Evolutionary conservation across 2,329 filamentous ascomycete species (phyloP), one percentile per base, ranked within the genome.

Genomic region (Sporothrix humicola): DNA sequence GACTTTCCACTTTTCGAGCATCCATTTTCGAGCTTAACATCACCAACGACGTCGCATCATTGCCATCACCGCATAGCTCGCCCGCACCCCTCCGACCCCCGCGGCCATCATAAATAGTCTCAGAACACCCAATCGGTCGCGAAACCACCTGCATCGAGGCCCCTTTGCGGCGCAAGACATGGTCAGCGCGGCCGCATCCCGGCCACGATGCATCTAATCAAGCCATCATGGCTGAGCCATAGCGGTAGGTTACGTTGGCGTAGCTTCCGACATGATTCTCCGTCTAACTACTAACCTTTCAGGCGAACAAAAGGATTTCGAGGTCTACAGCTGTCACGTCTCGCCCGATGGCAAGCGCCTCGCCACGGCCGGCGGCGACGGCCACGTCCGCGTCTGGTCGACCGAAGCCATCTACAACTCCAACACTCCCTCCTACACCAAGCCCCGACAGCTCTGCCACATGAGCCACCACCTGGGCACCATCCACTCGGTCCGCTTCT

Each of bases 381-480:
- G 96, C 80, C 94, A 98, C 82, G 96, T 99, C 75, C 92, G 97
- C 76, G 93, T 99, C 78, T 99, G 96, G 96, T 98, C 95, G 26
- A 98, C 93, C 74, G 95, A 98, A 78, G 92, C 96, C 73, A 94
- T 99, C 80, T 91, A 94, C 81, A 93, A 93, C 78, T 91, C 94
- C 75, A 87, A 90, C 76, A 89, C 95, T 77, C 84, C 89, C 48
- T 87, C 87, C 74, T 95, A 91, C 83, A 87, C 86, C 72, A 92
- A 90, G 79, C 95, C 97, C 66, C 94, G 93, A 79, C 97, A 99
- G 86, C 90, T 99, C 79, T 97, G 95, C 78, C 95, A 97, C 79
- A 96, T 99, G 90, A 98, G 94, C 88, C 95, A 98, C 81, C 96
- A 99, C 82, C 95, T 97, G 3, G 96, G 95, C 77, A 98, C 95